Percentiles rank a stretch among this genome's conserved stretches.
Evolutionary conservation across 768 basidiomycete species (phyloP).

Genomic region (Dacryopinax primogenitus): DNA sequence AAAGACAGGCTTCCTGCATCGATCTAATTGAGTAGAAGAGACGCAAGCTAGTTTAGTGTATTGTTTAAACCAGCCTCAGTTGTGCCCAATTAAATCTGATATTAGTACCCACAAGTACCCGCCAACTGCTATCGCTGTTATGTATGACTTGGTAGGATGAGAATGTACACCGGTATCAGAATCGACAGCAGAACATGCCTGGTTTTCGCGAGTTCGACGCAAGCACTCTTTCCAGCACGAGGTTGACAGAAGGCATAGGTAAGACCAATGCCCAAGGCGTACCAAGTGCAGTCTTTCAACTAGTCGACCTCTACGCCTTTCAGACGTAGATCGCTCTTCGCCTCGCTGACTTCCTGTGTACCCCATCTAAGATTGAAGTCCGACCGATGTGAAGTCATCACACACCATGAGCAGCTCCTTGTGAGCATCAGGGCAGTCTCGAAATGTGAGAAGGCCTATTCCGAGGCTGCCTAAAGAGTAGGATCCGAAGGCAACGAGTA

Average conservation of each 20-base stretch:
- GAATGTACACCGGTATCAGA: no score
- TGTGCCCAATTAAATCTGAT: no score
- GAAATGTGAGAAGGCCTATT: conserved; percentile 56
- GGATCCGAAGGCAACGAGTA: conserved; percentile 64
- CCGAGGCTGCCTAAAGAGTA: conserved; percentile 69
- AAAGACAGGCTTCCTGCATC: conserved; percentile 8
- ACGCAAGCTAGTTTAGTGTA: no score
- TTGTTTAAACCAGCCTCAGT: no score
- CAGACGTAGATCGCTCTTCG: conserved; percentile 45
- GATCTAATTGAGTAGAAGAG: not conserved
- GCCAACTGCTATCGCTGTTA: not conserved
- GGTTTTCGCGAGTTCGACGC: no score
- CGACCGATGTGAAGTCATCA: conserved; percentile 10
- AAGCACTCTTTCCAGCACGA: no score
- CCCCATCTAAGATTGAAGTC: not conserved
- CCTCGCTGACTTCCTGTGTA: conserved; percentile 47
- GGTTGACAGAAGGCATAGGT: no score
- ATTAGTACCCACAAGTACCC: not conserved
- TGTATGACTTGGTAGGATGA: not conserved
- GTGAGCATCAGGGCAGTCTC: conserved; percentile 71
- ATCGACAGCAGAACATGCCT: no score
- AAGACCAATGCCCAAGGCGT: not conserved
- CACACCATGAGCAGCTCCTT: conserved; percentile 50
- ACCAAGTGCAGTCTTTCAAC: conserved; percentile 8
- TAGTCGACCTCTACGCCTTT: conserved; percentile 51